Evolutionary conservation across 148 eudicot species (phyloP), one percentile per base, ranked within the genome.

Genomic region (Rhododendron griersonianum): DNA sequence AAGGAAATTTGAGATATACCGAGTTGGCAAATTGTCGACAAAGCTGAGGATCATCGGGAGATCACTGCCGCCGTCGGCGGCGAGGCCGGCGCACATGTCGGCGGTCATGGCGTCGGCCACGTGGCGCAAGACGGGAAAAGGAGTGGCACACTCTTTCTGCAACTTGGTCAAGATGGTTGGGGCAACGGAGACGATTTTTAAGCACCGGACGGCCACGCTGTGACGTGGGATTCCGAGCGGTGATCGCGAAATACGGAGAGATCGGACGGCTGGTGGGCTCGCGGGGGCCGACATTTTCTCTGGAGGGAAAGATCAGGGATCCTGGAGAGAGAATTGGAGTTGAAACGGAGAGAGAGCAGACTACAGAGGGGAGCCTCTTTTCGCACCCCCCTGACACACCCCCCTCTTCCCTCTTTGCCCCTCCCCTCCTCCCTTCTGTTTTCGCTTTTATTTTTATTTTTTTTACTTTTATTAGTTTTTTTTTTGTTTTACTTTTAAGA

Each of bases 31-130:
- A 88, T 87, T 21, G 44, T 94, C 93, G 50, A 94, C 98, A 73
- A 87, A 93, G 86, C 93, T 92, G 28, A 94, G 93, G 9, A 95
- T 93, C 96, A 95, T 94, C 89, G 90, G 93, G 37, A 95, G 95
- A 90, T 94, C 94, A 13, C 18, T 13, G 51, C 88, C 96, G 16
- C 91, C 94, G 35, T 92, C 95, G 21, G 63, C 87, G 9, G 87
- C 92, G 81, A 95, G 94, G 3, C 96, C 98, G 65, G 91, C 90
- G 30, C 92, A 90, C 96, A 95, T 95, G 65, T 94, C 95, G 51
- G 85, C 88, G 15, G 89, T 89, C 94, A 95, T 94, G 53, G 94
- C 88, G 82, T 93, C 98, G 1, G 94, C 96, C 86, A 95, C 94
- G 88, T 90, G 95, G 88, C 96, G 94, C 87, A 94, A 74, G 5